Percentiles rank a stretch among this genome's conserved stretches.
These are phyloP conservation scores for Castanea mollissima DNA, from an alignment of 306 rosid species.

Conservation along the genomic window DNA sequence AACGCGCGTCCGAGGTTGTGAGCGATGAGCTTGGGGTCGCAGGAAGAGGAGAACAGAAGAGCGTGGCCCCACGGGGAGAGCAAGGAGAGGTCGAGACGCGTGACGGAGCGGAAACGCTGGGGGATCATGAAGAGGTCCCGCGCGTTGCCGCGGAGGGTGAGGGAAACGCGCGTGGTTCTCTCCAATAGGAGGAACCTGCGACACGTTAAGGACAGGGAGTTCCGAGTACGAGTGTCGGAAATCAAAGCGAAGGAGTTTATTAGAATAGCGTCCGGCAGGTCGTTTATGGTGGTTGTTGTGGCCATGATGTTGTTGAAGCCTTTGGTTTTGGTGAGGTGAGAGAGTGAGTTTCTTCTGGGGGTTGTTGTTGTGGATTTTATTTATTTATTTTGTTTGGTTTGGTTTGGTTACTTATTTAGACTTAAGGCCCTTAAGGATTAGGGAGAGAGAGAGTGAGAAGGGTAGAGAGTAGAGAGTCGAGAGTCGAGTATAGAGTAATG, in stretches of 20 bases:
- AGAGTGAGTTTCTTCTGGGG: too few relatives aligned
- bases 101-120: slow-evolving; percentile 52
- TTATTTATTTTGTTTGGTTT: too few relatives aligned
- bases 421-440: too few relatives aligned
- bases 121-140: slow-evolving; percentile 71
- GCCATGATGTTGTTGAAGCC: neutral
- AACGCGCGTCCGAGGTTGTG: slow-evolving; percentile 61
- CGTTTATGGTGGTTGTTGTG: slow-evolving; percentile 32
- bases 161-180: slow-evolving; percentile 64
- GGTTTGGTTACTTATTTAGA: too few relatives aligned
- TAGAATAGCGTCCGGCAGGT: slow-evolving; percentile 73
- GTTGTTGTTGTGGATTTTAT: too few relatives aligned
- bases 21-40: slow-evolving; percentile 58
- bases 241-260: slow-evolving; percentile 41
- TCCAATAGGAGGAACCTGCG: slow-evolving; percentile 51
- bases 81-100: slow-evolving; percentile 68
- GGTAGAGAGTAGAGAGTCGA: neutral
- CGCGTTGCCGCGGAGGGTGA: slow-evolving; percentile 86
- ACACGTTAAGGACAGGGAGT: slow-evolving; percentile 62
- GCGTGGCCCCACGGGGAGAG: slow-evolving; percentile 90
- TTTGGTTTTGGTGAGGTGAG: too few relatives aligned
- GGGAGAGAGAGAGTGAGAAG: neutral
- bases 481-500: neutral
- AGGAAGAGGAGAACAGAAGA: slow-evolving; percentile 45
- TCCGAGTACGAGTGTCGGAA: slow-evolving; percentile 66